These are phyloP conservation scores for Intubia oerlemansii DNA, from an alignment of 2,329 filamentous ascomycete species.

Conservation along the genomic window DNA sequence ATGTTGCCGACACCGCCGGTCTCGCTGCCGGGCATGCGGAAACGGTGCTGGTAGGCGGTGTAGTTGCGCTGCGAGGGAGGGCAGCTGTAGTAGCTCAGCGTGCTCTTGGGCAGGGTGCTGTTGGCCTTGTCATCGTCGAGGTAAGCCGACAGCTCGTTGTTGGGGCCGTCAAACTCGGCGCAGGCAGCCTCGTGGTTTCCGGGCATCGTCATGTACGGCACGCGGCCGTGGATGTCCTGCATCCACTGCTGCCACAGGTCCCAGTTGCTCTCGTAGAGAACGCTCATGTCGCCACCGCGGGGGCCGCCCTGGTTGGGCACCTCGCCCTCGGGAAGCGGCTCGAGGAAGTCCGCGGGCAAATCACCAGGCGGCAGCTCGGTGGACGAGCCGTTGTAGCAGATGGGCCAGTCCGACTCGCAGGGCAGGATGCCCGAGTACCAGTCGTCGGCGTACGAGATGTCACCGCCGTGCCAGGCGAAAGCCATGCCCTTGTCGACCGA, in stretches of 20 bases:
- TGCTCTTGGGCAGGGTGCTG: slow-evolving; percentile 15
- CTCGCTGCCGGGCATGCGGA: slow-evolving; percentile 26
- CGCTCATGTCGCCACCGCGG: slow-evolving; percentile 24
- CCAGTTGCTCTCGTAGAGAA: slow-evolving; percentile 28
- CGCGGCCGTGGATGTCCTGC: slow-evolving; percentile 17
- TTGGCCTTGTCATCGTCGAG: slow-evolving; percentile 21
- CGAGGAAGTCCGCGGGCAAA: slow-evolving; percentile 18
- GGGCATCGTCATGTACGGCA: slow-evolving; percentile 27
- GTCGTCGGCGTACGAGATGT: slow-evolving; percentile 20
- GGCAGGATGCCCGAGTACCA: slow-evolving; percentile 20
- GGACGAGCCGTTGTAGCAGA: slow-evolving; percentile 28
- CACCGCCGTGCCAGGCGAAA: slow-evolving; percentile 31
- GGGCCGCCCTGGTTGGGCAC: slow-evolving; percentile 22
- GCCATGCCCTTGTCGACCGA: slow-evolving; percentile 20
- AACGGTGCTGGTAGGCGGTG: slow-evolving; percentile 27
- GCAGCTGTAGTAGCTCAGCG: slow-evolving; percentile 27
- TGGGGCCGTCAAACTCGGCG: slow-evolving; percentile 23
- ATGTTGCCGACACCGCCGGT: slow-evolving; percentile 23
- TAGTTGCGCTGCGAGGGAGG: slow-evolving; percentile 29
- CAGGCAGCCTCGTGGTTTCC: slow-evolving; percentile 29
- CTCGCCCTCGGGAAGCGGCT: slow-evolving; percentile 23
- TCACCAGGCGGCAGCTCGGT: slow-evolving; percentile 18
- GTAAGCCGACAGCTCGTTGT: slow-evolving; percentile 23
- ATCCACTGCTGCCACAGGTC: slow-evolving; percentile 30
- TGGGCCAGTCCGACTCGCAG: slow-evolving; percentile 22